Evolutionary conservation across 768 basidiomycete genomes (phyloP), one percentile per base, ranked within the genome.

Genomic region (Lactifluus volemus): DNA sequence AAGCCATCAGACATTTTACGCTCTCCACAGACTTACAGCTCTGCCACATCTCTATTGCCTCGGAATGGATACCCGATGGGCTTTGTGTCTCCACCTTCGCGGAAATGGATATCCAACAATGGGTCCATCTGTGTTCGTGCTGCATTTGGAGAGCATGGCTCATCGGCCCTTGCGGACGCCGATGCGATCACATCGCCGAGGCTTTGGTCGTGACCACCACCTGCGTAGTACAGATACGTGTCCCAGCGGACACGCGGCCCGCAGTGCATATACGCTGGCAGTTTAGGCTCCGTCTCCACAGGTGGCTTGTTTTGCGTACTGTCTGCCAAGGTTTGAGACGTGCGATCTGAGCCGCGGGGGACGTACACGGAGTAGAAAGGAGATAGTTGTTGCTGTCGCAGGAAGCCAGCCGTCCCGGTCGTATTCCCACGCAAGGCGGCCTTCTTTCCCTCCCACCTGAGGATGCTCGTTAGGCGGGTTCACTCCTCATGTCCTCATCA

Each of bases 361-460:
- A 75, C 61, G 41, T 81, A 76, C 50, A 74, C 71, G 14, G 79
- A 77, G 52, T 79, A 76, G 6, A 86, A 69, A 8, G 83, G 73
- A 1, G 79, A 79, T n/a, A 87, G 70, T 45, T 73, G 76, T 66
- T 88, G 86, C 48, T 85, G 82, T 21, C 80, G 70, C 19, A 82
- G 71, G 59, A 88, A 87, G 12, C 83, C 83, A 2, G 64, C 47
- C 4, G 75, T 71, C 9, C 82, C 83, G 8, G 70, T 68, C 80
- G 86, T 79, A 5, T 77, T 78, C 14, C 60, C 60, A 15, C 68
- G 72, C 4, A 65, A 62, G 11, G 67, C 61, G 10, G 74, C 68
- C 42, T 78, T 76, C 42, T 76, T 70, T 39, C 71, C 75, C 44
- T 82, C 79, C 85, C 86, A 89, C 1, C 86, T 85, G 0, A 85